Conservation (phyloP, 768 basidiomycete genomes). For the button mushroom (Agaricus bisporus) region DNA sequence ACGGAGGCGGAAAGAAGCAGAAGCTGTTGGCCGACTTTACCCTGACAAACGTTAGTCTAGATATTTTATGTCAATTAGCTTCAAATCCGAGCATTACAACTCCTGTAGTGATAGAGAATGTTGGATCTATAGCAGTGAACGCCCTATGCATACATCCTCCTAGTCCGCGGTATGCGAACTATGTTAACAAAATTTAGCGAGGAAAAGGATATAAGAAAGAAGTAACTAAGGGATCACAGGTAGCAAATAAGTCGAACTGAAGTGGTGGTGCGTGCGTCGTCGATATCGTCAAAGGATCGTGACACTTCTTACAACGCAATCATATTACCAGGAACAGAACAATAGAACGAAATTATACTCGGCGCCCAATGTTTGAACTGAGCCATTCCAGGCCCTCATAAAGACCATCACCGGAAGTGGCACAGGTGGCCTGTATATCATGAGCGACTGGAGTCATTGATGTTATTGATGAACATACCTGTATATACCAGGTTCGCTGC, state of each 20-base stretch:
- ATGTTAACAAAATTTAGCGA: slow-evolving; percentile 3
- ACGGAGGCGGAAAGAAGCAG: slow-evolving; percentile 70
- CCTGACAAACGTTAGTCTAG: slow-evolving; percentile 51
- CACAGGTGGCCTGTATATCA: slow-evolving; percentile 79
- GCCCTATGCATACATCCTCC: neutral
- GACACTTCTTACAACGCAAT: slow-evolving; percentile 45
- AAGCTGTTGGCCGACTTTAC: slow-evolving; percentile 67
- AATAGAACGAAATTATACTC: slow-evolving; percentile 47
- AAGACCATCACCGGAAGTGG: slow-evolving; percentile 96
- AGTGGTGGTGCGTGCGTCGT: slow-evolving; percentile 45
- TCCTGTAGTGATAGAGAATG: slow-evolving; percentile 1
- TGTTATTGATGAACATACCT: slow-evolving; percentile 44
- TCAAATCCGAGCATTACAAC: neutral
- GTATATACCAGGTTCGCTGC: slow-evolving; percentile 97
- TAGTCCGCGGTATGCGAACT: neutral
- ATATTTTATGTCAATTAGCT: neutral
- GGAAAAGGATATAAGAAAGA: slow-evolving; percentile 20
- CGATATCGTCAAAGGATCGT: slow-evolving; percentile 55
- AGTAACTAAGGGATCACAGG: slow-evolving; percentile 23
- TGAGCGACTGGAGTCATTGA: slow-evolving; percentile 7
- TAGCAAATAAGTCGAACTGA: slow-evolving; percentile 24
- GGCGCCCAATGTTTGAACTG: slow-evolving; percentile 85
- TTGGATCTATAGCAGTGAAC: slow-evolving; percentile 8
- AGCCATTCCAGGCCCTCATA: slow-evolving; percentile 99
- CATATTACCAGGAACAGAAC: slow-evolving; percentile 38